These are phyloP conservation scores for Aureoboletus auriporus DNA, from an alignment of 768 basidiomycete species.

Conservation along the genomic window DNA sequence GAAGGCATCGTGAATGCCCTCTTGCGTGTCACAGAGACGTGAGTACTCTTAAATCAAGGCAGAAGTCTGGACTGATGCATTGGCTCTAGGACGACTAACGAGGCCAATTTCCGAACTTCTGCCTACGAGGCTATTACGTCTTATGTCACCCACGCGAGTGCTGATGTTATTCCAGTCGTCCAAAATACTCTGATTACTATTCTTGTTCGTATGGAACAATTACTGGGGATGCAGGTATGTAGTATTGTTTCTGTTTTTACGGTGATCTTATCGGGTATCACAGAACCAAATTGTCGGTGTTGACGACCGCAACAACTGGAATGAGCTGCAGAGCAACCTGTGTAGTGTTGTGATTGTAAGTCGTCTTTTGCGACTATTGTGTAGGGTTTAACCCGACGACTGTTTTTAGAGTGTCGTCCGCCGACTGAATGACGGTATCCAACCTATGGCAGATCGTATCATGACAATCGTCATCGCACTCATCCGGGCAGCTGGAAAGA, in stretches of 20 bases:
- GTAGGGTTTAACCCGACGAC: slow-evolving; percentile 1
- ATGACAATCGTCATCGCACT: slow-evolving; percentile 89
- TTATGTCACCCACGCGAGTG: slow-evolving; percentile 75
- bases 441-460: slow-evolving; percentile 87
- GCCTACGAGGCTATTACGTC: slow-evolving; percentile 95
- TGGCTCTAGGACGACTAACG: slow-evolving; percentile 64
- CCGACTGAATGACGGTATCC: slow-evolving; percentile 76
- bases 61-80: slow-evolving; percentile 7
- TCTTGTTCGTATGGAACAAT: slow-evolving; percentile 86
- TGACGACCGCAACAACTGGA: slow-evolving; percentile 98
- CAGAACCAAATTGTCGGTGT: slow-evolving; percentile 91
- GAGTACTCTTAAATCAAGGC: slow-evolving; percentile 19
- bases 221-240: slow-evolving; percentile 76
- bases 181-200: slow-evolving; percentile 79
- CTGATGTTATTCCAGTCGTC: slow-evolving; percentile 76
- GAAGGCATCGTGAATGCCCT: slow-evolving; percentile 83
- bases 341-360: slow-evolving; percentile 86
- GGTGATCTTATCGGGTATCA: background rate
- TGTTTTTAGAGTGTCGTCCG: slow-evolving; percentile 75
- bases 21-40: slow-evolving; percentile 86
- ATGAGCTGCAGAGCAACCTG: slow-evolving; percentile 93
- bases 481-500: slow-evolving; percentile 84
- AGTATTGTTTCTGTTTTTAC: background rate
- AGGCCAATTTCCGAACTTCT: slow-evolving; percentile 89
- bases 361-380: slow-evolving; percentile 3